These are phyloP conservation scores for Penicillium sp. DNA, from an alignment of 2,329 filamentous ascomycete species.

Conservation along the genomic window DNA sequence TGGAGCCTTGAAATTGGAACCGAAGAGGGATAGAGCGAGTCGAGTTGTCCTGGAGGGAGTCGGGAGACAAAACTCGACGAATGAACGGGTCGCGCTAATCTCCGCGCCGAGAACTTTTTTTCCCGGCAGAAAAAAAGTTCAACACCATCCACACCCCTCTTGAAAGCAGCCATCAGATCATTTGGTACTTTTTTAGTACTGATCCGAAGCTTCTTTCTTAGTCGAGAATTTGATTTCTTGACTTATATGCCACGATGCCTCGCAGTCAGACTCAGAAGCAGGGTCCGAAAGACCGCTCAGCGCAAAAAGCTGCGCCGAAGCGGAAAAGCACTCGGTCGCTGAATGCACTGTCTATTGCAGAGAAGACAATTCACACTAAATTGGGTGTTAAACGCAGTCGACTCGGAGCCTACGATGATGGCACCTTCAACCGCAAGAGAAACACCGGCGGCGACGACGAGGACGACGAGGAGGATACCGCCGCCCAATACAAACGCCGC, in stretches of 20 bases:
- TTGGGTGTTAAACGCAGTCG: slow-evolving; percentile 49
- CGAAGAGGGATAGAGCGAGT: slow-evolving; percentile 12
- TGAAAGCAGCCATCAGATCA: slow-evolving; percentile 9
- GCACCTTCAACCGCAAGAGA: slow-evolving; percentile 32
- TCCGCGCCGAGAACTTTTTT: slow-evolving; percentile 31
- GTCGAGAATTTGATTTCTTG: neutral
- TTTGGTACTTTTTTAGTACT: slow-evolving; percentile 4
- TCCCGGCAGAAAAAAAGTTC: slow-evolving; percentile 26
- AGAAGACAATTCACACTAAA: slow-evolving; percentile 46
- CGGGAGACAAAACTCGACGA: slow-evolving; percentile 9
- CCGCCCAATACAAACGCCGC: slow-evolving; percentile 39
- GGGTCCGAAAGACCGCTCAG: slow-evolving; percentile 30
- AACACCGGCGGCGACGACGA: slow-evolving; percentile 33
- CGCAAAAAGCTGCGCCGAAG: slow-evolving; percentile 43
- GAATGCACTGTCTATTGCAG: slow-evolving; percentile 59
- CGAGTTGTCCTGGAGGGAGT: slow-evolving; percentile 12
- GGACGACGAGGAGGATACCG: slow-evolving; percentile 33
- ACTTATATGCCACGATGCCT: slow-evolving; percentile 28
- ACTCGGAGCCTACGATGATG: slow-evolving; percentile 50
- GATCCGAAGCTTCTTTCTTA: slow-evolving; percentile 2
- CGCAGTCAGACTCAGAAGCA: slow-evolving; percentile 35
- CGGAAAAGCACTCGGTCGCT: slow-evolving; percentile 41
- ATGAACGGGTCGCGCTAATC: slow-evolving; percentile 25
- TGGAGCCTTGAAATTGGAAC: neutral
- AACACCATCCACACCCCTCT: slow-evolving; percentile 13